Evolutionary conservation across 1,284 basidiomycete species (phyloP).

Genomic region (Erythrobasidium hasegawianum): DNA sequence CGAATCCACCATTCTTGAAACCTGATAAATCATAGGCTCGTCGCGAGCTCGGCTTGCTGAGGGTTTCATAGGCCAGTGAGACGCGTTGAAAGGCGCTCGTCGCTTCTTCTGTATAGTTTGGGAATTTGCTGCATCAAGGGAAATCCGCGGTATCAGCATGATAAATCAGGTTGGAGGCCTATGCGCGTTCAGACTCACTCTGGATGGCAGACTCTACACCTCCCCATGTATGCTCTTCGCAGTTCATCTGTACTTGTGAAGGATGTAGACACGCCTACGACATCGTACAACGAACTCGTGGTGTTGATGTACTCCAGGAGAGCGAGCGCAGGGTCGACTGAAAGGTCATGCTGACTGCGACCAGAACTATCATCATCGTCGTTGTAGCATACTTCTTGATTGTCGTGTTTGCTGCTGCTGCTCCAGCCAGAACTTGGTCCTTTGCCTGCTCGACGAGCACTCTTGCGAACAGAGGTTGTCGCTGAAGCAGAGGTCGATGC

Average conservation of each 20-base stretch:
- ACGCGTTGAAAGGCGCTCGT: slow-evolving; percentile 81
- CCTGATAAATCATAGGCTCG: slow-evolving; percentile 62
- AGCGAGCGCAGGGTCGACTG: slow-evolving; percentile 21
- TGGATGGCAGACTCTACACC: slow-evolving; percentile 74
- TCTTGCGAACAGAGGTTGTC: background rate
- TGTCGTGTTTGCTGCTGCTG: background rate
- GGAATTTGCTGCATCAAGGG: slow-evolving; percentile 64
- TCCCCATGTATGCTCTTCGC: slow-evolving; percentile 67
- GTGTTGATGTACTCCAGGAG: slow-evolving; percentile 58
- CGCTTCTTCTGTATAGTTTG: slow-evolving; percentile 61
- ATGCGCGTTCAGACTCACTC: slow-evolving; percentile 61
- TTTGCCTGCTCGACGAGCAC: background rate
- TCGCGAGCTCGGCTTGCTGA: slow-evolving; percentile 66
- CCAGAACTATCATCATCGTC: background rate
- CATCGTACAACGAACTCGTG: slow-evolving; percentile 63
- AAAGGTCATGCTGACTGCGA: background rate
- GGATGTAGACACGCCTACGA: slow-evolving; percentile 60
- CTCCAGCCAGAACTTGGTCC: slow-evolving; percentile 7
- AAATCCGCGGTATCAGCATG: too few relatives aligned
- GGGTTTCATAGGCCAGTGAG: slow-evolving; percentile 72
- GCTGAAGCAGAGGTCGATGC: too few relatives aligned
- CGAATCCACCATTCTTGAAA: slow-evolving; percentile 38
- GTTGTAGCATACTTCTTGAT: background rate
- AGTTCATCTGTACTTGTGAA: slow-evolving; percentile 61
- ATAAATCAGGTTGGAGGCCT: too few relatives aligned